Conservation (phyloP, 352 stramenopile species). For the Phytophthora syringae region DNA sequence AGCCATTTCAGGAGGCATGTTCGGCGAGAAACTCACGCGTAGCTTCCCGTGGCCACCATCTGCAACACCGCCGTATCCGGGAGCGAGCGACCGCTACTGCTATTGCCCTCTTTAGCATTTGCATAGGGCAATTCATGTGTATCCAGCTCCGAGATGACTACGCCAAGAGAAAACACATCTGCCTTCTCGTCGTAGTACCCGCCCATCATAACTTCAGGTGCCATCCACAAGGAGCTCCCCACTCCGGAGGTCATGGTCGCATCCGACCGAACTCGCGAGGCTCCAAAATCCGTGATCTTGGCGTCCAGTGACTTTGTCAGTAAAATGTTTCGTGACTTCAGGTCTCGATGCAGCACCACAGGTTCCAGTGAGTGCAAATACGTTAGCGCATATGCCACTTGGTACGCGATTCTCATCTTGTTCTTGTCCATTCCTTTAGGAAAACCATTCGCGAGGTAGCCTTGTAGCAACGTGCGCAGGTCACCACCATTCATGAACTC, state of each 20-base stretch:
- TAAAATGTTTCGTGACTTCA: conserved; percentile 76
- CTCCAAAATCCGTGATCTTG: conserved; percentile 67
- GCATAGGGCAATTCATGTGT: background rate
- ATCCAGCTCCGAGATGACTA: background rate
- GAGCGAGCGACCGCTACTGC: background rate
- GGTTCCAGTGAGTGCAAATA: conserved; percentile 41
- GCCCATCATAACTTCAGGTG: conserved; percentile 48
- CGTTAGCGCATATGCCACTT: conserved; percentile 41
- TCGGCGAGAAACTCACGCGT: background rate
- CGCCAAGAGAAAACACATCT: too few relatives aligned
- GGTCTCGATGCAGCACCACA: conserved; percentile 53
- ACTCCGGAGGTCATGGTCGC: conserved; percentile 39
- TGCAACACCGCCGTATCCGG: background rate
- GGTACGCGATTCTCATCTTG: conserved; percentile 46
- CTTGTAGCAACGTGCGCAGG: conserved; percentile 42
- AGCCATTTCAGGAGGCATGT: background rate
- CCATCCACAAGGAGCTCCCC: conserved; percentile 38
- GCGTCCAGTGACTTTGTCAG: conserved; percentile 42
- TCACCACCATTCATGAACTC: conserved; percentile 65
- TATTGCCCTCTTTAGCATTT: background rate
- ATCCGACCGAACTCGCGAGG: conserved; percentile 34
- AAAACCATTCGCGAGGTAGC: conserved; percentile 23
- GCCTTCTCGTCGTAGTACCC: conserved; percentile 32
- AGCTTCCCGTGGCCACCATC: background rate
- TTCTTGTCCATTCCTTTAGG: conserved; percentile 31